Percentiles rank a stretch among this genome's conserved stretches.
These are phyloP conservation scores for Fusarium robinianum DNA, from an alignment of 2,329 filamentous ascomycete species.

Conservation along the genomic window DNA sequence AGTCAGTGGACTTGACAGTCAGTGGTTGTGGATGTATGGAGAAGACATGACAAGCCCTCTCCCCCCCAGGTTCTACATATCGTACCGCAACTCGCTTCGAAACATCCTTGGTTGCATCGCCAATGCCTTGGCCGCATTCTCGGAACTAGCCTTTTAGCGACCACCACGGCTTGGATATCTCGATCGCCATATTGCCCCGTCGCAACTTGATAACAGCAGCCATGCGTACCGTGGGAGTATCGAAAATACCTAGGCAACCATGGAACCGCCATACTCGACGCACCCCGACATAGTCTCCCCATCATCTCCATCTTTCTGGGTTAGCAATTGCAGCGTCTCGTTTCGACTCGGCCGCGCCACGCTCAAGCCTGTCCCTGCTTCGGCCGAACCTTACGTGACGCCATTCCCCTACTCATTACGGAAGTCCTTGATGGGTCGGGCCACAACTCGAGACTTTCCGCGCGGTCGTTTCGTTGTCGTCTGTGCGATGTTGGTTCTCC, in stretches of 20 bases:
- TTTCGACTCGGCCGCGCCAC: slow-evolving; percentile 15
- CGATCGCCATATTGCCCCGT: neutral
- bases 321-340: slow-evolving; percentile 6
- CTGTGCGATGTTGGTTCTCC: neutral
- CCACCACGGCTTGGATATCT: slow-evolving; percentile 7
- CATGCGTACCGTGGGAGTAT: too few relatives aligned
- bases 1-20: too few relatives aligned
- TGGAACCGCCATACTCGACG: too few relatives aligned
- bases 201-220: neutral
- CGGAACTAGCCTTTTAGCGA: slow-evolving; percentile 8
- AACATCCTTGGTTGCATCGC: neutral
- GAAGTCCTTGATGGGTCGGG: slow-evolving; percentile 5
- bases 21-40: slow-evolving; percentile 9
- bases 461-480: slow-evolving; percentile 7
- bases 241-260: too few relatives aligned
- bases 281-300: neutral
- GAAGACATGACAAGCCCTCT: slow-evolving; percentile 2
- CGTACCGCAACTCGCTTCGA: too few relatives aligned
- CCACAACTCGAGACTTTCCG: slow-evolving; percentile 28
- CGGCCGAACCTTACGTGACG: slow-evolving; percentile 17
- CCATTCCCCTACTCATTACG: slow-evolving; percentile 9
- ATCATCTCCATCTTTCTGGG: slow-evolving; percentile 2
- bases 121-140: slow-evolving; percentile 1
- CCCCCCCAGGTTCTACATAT: too few relatives aligned
- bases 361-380: slow-evolving; percentile 8